Conservation (phyloP, 257 asterid genomes). For the Jacaranda copaia region DNA sequence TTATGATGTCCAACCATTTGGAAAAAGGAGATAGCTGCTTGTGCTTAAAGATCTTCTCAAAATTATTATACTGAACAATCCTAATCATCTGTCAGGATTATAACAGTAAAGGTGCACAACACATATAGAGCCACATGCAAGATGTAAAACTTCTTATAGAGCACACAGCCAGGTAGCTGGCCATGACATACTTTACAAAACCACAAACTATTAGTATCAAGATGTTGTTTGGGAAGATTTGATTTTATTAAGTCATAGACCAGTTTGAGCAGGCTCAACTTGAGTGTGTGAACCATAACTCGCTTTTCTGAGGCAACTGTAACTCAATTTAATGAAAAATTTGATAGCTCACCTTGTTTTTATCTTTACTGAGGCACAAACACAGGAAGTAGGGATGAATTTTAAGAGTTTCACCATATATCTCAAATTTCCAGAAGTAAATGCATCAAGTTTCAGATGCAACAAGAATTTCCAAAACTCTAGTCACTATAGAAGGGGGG, state of each 20-base stretch:
- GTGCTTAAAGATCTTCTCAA: not conserved
- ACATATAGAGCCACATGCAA: not conserved
- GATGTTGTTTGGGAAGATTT: constrained; percentile 13
- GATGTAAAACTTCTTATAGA: constrained; percentile 3
- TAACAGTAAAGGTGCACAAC: constrained; percentile 8
- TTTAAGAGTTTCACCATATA: constrained; percentile 13
- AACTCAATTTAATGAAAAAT: constrained; percentile 7
- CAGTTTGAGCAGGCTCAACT: constrained; percentile 21
- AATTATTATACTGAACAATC: not conserved
- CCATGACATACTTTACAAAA: constrained; percentile 21
- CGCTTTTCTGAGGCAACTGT: constrained; percentile 13
- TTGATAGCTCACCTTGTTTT: constrained; percentile 20
- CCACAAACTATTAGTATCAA: constrained; percentile 12
- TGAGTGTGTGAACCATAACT: constrained; percentile 17
- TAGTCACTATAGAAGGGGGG: not conserved
- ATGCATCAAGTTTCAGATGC: constrained; percentile 19
- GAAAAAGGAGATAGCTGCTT: not conserved
- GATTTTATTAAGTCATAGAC: not conserved
- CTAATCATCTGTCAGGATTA: not conserved
- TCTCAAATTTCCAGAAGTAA: constrained; percentile 17
- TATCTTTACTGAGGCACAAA: constrained; percentile 23
- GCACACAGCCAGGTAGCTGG: constrained; percentile 5
- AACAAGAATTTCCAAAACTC: constrained; percentile 2
- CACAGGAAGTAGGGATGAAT: constrained; percentile 5
- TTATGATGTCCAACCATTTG: constrained; percentile 14